Evolutionary conservation across 2,329 filamentous ascomycete species (phyloP).

Genomic region (Botrytis elliptica): DNA sequence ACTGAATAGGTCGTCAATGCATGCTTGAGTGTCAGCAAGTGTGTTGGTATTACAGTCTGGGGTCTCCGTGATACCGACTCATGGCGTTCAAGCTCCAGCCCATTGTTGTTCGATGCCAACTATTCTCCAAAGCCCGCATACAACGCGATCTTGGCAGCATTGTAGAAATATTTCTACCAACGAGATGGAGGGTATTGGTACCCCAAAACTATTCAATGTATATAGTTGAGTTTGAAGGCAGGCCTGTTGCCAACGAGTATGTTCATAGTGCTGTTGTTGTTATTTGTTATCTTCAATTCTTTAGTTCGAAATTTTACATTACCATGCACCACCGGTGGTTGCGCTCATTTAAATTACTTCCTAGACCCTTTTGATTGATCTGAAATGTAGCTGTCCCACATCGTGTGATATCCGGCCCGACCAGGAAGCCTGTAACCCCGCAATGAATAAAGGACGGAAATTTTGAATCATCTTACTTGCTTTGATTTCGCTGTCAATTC

Average conservation of each 20-base stretch:
- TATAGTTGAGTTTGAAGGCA: not conserved
- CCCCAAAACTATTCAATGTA: not conserved
- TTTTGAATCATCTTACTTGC: not conserved
- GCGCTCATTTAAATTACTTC: not conserved
- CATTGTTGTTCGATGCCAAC: constrained; percentile 54
- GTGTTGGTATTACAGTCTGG: constrained; percentile 39
- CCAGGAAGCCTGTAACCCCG: not conserved
- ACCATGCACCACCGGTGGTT: not conserved
- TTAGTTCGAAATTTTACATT: not conserved
- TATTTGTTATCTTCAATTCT: not conserved
- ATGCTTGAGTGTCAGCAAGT: constrained; percentile 35
- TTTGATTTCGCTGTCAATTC: not conserved
- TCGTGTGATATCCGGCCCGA: not conserved
- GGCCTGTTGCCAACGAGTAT: not conserved
- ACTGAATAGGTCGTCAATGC: constrained; percentile 30
- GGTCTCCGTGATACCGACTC: constrained; percentile 45
- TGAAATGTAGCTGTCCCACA: too few relatives aligned
- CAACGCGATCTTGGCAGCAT: constrained; percentile 39
- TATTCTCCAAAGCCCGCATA: constrained; percentile 54
- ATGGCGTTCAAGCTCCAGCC: constrained; percentile 51
- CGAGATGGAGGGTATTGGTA: not conserved
- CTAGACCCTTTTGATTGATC: not conserved
- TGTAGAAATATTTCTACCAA: not conserved
- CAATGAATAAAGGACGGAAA: fast-evolving
- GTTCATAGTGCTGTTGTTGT: not conserved